phyloP scores from a whole-genome alignment of 2,329 filamentous ascomycete species.

The Fusarium avenaceum region DNA sequence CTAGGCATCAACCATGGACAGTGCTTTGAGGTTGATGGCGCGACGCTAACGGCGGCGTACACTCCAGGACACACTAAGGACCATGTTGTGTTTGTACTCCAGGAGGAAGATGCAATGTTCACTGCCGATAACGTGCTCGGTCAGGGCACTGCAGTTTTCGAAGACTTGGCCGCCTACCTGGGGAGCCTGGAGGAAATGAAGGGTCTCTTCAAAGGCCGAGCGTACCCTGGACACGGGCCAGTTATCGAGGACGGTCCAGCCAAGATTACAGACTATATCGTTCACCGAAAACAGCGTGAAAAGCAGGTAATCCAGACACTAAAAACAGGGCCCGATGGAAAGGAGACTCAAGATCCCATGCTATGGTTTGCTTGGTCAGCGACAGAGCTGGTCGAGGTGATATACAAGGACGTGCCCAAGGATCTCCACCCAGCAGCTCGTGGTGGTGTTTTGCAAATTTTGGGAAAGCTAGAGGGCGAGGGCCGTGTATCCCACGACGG shows the following conservation, averaged over 20 bases:
- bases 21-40: slow-evolving; percentile 69
- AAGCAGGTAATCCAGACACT: slow-evolving; percentile 79
- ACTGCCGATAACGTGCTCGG: slow-evolving; percentile 91
- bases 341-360: slow-evolving; percentile 45
- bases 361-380: slow-evolving; percentile 68
- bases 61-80: slow-evolving; percentile 81
- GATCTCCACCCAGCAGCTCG: slow-evolving; percentile 82
- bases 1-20: slow-evolving; percentile 63
- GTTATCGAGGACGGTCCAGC: slow-evolving; percentile 78
- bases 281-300: slow-evolving; percentile 84
- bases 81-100: slow-evolving; percentile 82
- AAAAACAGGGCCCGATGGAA: slow-evolving; percentile 50
- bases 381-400: slow-evolving; percentile 87
- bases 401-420: slow-evolving; percentile 85
- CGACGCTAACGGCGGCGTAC: slow-evolving; percentile 74
- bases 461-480: slow-evolving; percentile 83
- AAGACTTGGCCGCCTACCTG: slow-evolving; percentile 79
- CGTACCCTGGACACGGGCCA: slow-evolving; percentile 90
- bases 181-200: slow-evolving; percentile 78
- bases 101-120: slow-evolving; percentile 86
- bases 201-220: slow-evolving; percentile 72
- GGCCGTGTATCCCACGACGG: slow-evolving; percentile 69
- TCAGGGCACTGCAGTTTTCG: slow-evolving; percentile 88
- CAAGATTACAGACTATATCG: slow-evolving; percentile 86
- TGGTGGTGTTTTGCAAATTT: slow-evolving; percentile 80